Base-by-base conservation (phyloP, 2,329 filamentous ascomycete genomes). In the Fusarium nodosum region DNA sequence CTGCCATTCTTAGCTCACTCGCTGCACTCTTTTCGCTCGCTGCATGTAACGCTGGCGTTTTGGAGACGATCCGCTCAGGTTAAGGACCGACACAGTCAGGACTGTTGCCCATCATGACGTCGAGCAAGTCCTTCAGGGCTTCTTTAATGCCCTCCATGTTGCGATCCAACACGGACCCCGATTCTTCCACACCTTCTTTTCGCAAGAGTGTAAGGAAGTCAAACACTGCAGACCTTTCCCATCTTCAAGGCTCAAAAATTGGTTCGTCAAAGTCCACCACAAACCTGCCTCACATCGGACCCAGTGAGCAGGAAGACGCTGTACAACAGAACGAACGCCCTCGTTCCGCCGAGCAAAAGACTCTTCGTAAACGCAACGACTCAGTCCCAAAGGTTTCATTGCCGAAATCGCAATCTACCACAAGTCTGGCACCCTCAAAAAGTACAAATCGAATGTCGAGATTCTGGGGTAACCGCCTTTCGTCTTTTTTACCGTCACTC, bases 111-210 rank as follows among this genome's bases (percentile, higher is more conserved):
- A 79, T 73, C 72, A 83, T 83, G 81, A 79, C 81, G 76, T 82
- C 82, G 74, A 80, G 79, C 81, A 84, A 83, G 81, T 83, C 79
- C 66, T 76, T 79, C 72, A 76, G 79, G 75, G 77, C 78, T 55
- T 76, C 77, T 61, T 72, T 78, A 56, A 75, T 82, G 68, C 75
- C 78, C 69, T 76, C 79, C 68, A 77, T 82, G 73, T 63, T 78
- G 46, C 75, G 73, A 45, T 74, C 75, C 64, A 76, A 74, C 57
- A 73, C 75, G 56, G 72, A 76, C 53, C 68, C 75, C 60, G 74
- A 76, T 45, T 71, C 68, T 22, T 66, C 72, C 31, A 59, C 72
- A 39, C 34, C 63, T 36, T 58, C 69, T 48, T 51, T 63, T 54
- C 73, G 66, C 53, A 77, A 75, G 56, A 52, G 63, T 26, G 72